Evolutionary conservation across 345 rosid genomes (phyloP).

Genomic region (Pelargonium nanum): DNA sequence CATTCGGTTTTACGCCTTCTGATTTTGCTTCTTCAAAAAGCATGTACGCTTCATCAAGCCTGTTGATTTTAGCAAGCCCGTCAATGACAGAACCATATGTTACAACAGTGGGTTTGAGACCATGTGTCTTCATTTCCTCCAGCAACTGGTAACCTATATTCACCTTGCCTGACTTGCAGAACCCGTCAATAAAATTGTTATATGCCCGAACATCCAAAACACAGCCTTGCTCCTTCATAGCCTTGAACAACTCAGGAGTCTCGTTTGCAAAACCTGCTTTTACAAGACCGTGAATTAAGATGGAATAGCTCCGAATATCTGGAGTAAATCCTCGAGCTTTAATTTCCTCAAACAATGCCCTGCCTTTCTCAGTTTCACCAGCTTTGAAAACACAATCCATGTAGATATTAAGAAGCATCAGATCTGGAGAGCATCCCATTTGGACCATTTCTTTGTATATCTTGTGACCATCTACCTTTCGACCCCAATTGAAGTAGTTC

Average conservation of each 20-base stretch:
- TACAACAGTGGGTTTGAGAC: conserved; percentile 70
- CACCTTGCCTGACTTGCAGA: conserved; percentile 90
- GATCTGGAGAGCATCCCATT: conserved; percentile 59
- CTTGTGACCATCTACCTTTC: conserved; percentile 96
- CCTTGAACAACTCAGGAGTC: conserved; percentile 62
- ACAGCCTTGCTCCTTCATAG: conserved; percentile 91
- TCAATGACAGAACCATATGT: conserved; percentile 86
- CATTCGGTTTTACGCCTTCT: conserved; percentile 55
- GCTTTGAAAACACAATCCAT: conserved; percentile 94
- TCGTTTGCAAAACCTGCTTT: conserved; percentile 83
- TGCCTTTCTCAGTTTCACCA: conserved; percentile 76
- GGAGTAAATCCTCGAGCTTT: conserved; percentile 58
- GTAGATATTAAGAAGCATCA: conserved; percentile 69
- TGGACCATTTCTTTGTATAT: conserved; percentile 73
- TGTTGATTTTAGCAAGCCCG: conserved; percentile 81
- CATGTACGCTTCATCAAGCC: conserved; percentile 97
- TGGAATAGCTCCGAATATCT: conserved; percentile 71
- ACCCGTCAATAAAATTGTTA: conserved; percentile 78
- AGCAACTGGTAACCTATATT: conserved; percentile 83
- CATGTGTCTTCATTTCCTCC: conserved; percentile 88
- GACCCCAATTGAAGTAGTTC: conserved; percentile 66
- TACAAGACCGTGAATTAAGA: conserved; percentile 64
- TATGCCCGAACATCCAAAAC: conserved; percentile 74
- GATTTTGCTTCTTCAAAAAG: conserved; percentile 96
- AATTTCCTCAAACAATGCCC: conserved; percentile 72